These are phyloP conservation scores for Trichoderma aggressivum DNA, from an alignment of 2,329 filamentous ascomycete species.

Conservation along the genomic window DNA sequence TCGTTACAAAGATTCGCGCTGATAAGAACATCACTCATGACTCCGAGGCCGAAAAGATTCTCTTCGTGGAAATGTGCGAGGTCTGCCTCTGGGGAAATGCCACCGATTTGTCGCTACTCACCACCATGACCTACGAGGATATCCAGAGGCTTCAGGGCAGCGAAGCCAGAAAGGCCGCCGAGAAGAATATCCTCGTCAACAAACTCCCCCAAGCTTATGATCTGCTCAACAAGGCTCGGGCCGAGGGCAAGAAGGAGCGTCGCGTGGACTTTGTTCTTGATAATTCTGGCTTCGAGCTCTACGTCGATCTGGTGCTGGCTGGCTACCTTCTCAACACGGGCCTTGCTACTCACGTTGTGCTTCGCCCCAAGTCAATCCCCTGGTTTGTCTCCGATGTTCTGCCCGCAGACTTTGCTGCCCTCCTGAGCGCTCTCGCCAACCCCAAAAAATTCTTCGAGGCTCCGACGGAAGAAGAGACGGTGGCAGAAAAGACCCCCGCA, in stretches of 20 bases:
- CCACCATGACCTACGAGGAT: slow-evolving; percentile 87
- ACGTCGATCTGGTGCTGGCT: slow-evolving; percentile 87
- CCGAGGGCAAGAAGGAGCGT: slow-evolving; percentile 61
- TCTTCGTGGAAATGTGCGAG: slow-evolving; percentile 92
- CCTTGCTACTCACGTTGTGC: slow-evolving; percentile 79
- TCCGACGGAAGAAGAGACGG: slow-evolving; percentile 63
- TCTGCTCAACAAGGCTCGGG: slow-evolving; percentile 62
- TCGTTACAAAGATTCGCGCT: slow-evolving; percentile 63
- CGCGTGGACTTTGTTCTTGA: slow-evolving; percentile 93
- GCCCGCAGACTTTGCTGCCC: slow-evolving; percentile 77
- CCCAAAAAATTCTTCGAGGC: slow-evolving; percentile 77
- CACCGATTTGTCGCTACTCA: slow-evolving; percentile 87
- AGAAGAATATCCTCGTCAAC: slow-evolving; percentile 90
- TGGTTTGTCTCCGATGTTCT: slow-evolving; percentile 98
- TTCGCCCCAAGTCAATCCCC: slow-evolving; percentile 91
- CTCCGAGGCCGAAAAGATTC: slow-evolving; percentile 66
- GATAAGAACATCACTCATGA: slow-evolving; percentile 52
- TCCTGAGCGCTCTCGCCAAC: slow-evolving; percentile 74
- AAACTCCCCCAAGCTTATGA: slow-evolving; percentile 73
- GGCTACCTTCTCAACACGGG: slow-evolving; percentile 83
- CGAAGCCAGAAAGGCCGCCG: slow-evolving; percentile 77
- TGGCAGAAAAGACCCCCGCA: slow-evolving; percentile 54
- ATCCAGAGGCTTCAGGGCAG: slow-evolving; percentile 95
- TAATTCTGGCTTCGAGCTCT: slow-evolving; percentile 96
- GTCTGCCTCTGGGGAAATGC: slow-evolving; percentile 98